Evolutionary conservation across 2,329 filamentous ascomycete species (phyloP), one percentile per base, ranked within the genome.

Genomic region (Xylaria polymorpha): DNA sequence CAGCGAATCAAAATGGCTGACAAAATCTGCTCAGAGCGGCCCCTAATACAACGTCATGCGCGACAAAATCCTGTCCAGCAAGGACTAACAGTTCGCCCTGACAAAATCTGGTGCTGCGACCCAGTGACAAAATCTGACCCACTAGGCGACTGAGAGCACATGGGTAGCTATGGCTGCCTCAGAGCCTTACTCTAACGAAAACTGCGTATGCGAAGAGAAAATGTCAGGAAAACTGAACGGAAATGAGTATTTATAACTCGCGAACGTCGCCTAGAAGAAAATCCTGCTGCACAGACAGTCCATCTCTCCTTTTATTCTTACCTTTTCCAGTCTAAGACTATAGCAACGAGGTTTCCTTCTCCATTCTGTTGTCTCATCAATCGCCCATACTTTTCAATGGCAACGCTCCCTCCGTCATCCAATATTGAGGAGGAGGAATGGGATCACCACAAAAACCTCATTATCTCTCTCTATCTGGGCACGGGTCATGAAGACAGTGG

Each of bases 391-490:
- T 1, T 29, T 22, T 29, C 3, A 55, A 61, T 66, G 48, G 25
- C 57, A 12, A 22, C n/a, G 5, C n/a, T 59, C 6, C 35, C 15
- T 18, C 35, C 20, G 14, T 15, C 35, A 32, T n/a, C 44, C 8
- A 55, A 55, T 3, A 63, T 53, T 35, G 46, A 1, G 1, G 65
- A 58, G 43, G 60, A 41, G 10, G 66, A 60, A 39, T 64, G 53
- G 60, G 32, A 68, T 29, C 35, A 1, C 20, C 25, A 68, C 25
- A 61, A 55, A 29, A 39, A n/a, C 4, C 6, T 18, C 9, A 64
- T 68, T 4, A 37, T 60, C 7, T 41, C 61, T 8, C 48, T 64
- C 15, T 68, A 68, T 56, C 20, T 64, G 2, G 55, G 60, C 32
- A 32, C 2, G 6, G 7, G 29, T 14, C 4, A 44, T 48, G 29